phyloP scores from a whole-genome alignment of 805 yeast genomes.

The Starmerella apicola region DNA sequence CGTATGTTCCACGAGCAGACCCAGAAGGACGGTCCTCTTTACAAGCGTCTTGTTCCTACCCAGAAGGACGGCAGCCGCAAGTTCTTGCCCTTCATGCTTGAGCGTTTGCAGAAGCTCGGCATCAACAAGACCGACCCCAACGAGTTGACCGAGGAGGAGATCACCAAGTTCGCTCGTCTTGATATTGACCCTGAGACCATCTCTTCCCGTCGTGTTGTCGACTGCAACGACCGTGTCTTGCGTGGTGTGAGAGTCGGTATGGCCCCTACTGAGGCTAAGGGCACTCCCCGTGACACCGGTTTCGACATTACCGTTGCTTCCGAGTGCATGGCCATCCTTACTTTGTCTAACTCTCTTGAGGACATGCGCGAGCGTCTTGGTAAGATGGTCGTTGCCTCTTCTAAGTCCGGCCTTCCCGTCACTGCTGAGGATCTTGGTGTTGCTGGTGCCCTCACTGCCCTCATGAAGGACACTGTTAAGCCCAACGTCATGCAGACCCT shows the following conservation, averaged over 20 bases:
- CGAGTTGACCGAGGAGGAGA: slow-evolving; percentile 64
- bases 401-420: slow-evolving; percentile 61
- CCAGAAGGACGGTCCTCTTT: slow-evolving; percentile 64
- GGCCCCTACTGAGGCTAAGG: slow-evolving; percentile 79
- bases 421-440: slow-evolving; percentile 91
- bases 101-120: slow-evolving; percentile 66
- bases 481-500: slow-evolving; percentile 95
- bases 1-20: slow-evolving; percentile 91
- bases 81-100: slow-evolving; percentile 44
- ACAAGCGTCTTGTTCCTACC: slow-evolving; percentile 72
- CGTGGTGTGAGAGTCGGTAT: slow-evolving; percentile 82
- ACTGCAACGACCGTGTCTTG: slow-evolving; percentile 83
- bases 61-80: slow-evolving; percentile 69
- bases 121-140: slow-evolving; percentile 61
- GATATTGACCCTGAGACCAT: slow-evolving; percentile 83
- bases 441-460: slow-evolving; percentile 91
- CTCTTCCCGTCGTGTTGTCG: slow-evolving; percentile 87
- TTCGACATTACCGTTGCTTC: slow-evolving; percentile 95
- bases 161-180: slow-evolving; percentile 60
- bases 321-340: slow-evolving; percentile 92
- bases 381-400: slow-evolving; percentile 76
- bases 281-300: slow-evolving; percentile 72
- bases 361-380: slow-evolving; percentile 87
- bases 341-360: slow-evolving; percentile 59
- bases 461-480: slow-evolving; percentile 88